Percentiles rank a stretch among this genome's conserved stretches.
Conservation (phyloP, 1,139 yeast genomes). For the Scheffersomyces segobiensis region DNA sequence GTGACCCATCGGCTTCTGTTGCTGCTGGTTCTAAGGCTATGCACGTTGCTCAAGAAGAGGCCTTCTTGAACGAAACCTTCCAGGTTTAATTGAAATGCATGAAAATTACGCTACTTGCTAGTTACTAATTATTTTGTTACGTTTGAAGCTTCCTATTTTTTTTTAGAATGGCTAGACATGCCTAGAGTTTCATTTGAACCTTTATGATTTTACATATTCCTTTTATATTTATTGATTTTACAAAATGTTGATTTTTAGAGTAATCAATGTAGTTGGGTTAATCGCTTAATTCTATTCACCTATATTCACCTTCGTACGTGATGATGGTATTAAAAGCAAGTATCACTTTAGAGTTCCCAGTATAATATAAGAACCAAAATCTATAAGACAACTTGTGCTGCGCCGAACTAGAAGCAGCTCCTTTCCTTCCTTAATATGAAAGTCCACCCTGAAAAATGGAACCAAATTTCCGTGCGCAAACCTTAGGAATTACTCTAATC, state of each 20-base stretch:
- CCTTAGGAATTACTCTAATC: not conserved
- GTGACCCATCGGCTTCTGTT: constrained; percentile 97
- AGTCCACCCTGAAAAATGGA: not conserved
- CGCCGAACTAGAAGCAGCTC: not conserved
- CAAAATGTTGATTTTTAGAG: not conserved
- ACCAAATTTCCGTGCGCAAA: not conserved
- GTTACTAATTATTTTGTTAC: not conserved
- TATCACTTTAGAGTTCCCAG: not conserved
- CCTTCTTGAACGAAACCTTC: constrained; percentile 80
- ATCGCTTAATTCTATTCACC: not conserved
- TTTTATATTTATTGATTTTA: not conserved
- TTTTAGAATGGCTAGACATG: not conserved
- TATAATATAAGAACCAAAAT: not conserved
- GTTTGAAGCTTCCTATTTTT: not conserved
- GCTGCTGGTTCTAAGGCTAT: constrained; percentile 95
- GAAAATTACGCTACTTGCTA: not conserved
- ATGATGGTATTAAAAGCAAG: not conserved
- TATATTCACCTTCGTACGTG: too few relatives aligned
- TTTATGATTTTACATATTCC: not conserved
- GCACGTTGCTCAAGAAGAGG: constrained; percentile 88
- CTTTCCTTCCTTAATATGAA: not conserved
- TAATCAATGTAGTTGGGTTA: not conserved
- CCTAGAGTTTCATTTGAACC: not conserved
- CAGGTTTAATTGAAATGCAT: constrained; percentile 15
- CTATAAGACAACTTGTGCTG: not conserved